Evolutionary conservation across 2,329 filamentous ascomycete species (phyloP).

Genomic region (Zasmidium citrigriseum): DNA sequence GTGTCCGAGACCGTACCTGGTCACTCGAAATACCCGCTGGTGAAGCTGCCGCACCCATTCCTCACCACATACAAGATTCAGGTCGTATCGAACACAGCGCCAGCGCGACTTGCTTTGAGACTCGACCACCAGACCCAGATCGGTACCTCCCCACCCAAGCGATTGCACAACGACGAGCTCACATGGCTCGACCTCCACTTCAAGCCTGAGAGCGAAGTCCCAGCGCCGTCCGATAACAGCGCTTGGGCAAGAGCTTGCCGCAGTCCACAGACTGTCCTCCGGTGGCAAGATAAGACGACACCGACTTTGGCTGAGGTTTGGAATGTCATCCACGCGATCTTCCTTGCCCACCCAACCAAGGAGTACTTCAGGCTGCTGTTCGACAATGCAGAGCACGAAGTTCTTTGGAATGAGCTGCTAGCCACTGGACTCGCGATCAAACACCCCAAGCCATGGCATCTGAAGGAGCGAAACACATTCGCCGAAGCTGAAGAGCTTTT

Average conservation of each 20-base stretch:
- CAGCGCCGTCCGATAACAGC: conserved; percentile 33
- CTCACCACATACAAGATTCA: conserved; percentile 45
- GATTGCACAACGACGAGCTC: conserved; percentile 41
- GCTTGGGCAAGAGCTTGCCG: conserved; percentile 48
- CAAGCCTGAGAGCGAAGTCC: conserved; percentile 22
- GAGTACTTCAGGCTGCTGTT: conserved; percentile 48
- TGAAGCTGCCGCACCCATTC: conserved; percentile 51
- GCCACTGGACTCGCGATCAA: conserved; percentile 44
- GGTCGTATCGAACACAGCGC: conserved; percentile 13
- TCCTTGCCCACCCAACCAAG: conserved; percentile 47
- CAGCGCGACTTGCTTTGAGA: conserved; percentile 30
- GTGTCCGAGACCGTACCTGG: too few species aligned
- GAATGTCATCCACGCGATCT: conserved; percentile 49
- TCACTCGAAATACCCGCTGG: conserved; percentile 28
- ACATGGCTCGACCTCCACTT: conserved; percentile 41
- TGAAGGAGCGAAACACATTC: conserved; percentile 33
- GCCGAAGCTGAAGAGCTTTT: conserved; percentile 41
- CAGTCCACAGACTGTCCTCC: conserved; percentile 43
- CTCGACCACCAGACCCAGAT: conserved; percentile 37
- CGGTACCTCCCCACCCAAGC: conserved; percentile 36
- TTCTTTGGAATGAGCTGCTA: conserved; percentile 43
- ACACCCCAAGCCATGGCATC: conserved; percentile 41
- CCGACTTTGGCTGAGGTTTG: conserved; percentile 49
- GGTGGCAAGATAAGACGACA: conserved; percentile 39
- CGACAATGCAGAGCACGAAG: conserved; percentile 37